Evolutionary conservation across 345 rosid genomes (phyloP), one percentile per base, ranked within the genome.

Genomic region (Excoecaria cochinchinensis): DNA sequence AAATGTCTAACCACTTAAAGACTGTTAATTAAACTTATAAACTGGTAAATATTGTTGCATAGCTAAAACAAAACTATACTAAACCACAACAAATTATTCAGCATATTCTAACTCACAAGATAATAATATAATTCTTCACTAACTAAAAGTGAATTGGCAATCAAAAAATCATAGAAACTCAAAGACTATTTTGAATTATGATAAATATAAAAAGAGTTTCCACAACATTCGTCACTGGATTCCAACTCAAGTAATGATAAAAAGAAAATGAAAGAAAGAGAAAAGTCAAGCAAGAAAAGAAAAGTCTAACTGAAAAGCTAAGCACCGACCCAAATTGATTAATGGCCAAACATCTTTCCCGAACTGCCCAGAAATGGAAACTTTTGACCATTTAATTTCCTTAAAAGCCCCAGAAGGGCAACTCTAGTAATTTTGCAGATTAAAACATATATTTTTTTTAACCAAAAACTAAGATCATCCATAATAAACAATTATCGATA

Each of bases 301-400:
- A 71, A 80, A 68, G 56, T 71, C 10, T 57, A 44, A 14, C 47
- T 46, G 61, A 59, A 73, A 63, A 50, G 65, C n/a, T 3, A 8
- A 16, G 67, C 76, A 71, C 85, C 87, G 84, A 69, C 83, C 77
- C 6, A 69, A 36, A 36, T 77, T 67, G 51, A 82, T 74, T 74
- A 47, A 68, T 74, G 57, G 36, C 63, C 42, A 69, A 46, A 25
- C 70, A 52, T 76, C 60, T 21, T 71, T 71, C 70, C 50, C 50
- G 39, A 69, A 73, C 46, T 47, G 44, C 13, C 73, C 52, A 69
- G 50, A 72, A 63, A 52, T 72, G 74, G 74, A 69, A 75, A 72
- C 8, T 13, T 63, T 71, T 66, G 76, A 69, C 65, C 8, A 59
- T 10, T 44, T 70, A 22, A 22, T 22, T 14, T 16, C 24, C 47